A percentile compares a stretch with the other conserved stretches of the same genome.
Conservation (phyloP, 176 grass and related monocot species). For the Alloteropsis semialata region DNA sequence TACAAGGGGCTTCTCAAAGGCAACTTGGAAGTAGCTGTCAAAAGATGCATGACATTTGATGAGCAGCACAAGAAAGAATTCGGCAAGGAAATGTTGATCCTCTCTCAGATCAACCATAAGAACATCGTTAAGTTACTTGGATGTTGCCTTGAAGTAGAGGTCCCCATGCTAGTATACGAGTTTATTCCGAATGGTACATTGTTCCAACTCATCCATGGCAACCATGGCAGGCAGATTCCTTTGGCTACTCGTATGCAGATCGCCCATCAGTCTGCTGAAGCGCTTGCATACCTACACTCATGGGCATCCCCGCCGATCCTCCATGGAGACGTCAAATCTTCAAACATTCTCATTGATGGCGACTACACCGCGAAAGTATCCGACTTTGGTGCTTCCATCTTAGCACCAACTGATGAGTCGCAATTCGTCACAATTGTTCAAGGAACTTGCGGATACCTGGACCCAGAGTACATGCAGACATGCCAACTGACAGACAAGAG, state of each 20-base stretch:
- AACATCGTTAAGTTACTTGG: constrained; percentile 22
- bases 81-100: constrained; percentile 10
- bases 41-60: not conserved
- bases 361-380: constrained; percentile 13
- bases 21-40: constrained; percentile 8
- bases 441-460: constrained; percentile 49
- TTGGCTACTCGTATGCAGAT: constrained; percentile 1
- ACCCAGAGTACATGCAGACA: constrained; percentile 47
- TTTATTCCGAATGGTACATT: constrained; percentile 13
- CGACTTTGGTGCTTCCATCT: not conserved
- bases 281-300: constrained; percentile 4
- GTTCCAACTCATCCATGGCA: not conserved
- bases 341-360: constrained; percentile 6
- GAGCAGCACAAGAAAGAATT: constrained; percentile 14
- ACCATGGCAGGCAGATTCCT: not conserved
- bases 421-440: constrained; percentile 46
- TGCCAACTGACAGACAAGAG: constrained; percentile 28
- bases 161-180: constrained; percentile 11
- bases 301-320: constrained; percentile 6
- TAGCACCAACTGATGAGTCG: constrained; percentile 22
- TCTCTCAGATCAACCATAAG: constrained; percentile 10
- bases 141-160: constrained; percentile 1
- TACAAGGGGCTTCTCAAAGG: constrained; percentile 3
- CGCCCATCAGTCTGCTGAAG: not conserved
- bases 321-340: constrained; percentile 11